These are phyloP conservation scores for Ambrosia artemisiifolia DNA, from an alignment of 129 eudicot species.

Conservation along the genomic window DNA sequence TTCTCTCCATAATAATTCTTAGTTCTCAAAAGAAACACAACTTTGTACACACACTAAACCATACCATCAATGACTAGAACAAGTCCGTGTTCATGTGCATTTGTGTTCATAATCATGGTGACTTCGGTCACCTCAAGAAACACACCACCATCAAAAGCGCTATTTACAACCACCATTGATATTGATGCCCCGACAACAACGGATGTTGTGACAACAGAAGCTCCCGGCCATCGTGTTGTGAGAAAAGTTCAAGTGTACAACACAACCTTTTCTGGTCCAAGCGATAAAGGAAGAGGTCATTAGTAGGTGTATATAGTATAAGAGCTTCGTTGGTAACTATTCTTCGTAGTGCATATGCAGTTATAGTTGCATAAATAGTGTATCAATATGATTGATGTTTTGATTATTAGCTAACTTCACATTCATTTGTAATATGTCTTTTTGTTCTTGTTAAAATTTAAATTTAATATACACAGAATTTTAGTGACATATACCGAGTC, in stretches of 20 bases:
- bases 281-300: conserved; percentile 24
- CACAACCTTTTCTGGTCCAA: conserved; percentile 33
- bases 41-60: conserved; percentile 10
- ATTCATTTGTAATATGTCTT: conserved; percentile 22
- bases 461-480: no score
- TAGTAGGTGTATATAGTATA: background rate
- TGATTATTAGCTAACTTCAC: background rate
- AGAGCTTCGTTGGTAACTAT: background rate
- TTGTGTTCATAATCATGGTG: conserved; percentile 33
- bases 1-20: conserved; percentile 14
- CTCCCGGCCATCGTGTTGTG: background rate
- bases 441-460: background rate
- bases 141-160: conserved; percentile 14
- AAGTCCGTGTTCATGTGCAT: conserved; percentile 8
- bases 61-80: conserved; percentile 14
- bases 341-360: background rate
- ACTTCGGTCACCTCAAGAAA: conserved; percentile 19
- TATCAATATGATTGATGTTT: conserved; percentile 14
- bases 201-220: background rate
- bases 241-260: conserved; percentile 28
- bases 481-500: no score
- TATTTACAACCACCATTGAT: background rate
- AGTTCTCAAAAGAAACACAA: conserved; percentile 16
- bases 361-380: background rate
- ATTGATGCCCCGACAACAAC: background rate